Evolutionary conservation across 75 land plant species (phyloP).

Genomic region (Pinus albicaulis): DNA sequence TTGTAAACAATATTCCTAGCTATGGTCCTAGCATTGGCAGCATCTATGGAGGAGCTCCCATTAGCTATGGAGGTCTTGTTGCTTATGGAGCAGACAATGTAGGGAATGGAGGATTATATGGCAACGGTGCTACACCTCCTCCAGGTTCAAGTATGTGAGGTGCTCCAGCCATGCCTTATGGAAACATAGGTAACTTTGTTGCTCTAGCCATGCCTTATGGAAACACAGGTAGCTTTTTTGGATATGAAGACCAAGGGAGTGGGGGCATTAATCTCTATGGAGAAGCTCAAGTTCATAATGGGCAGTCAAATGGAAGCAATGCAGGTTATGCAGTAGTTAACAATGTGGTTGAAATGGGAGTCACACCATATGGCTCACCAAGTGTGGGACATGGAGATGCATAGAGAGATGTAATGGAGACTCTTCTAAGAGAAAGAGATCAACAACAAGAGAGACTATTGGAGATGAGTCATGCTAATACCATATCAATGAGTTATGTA

Average conservation of each 20-base stretch:
- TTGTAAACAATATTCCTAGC: slow-evolving; percentile 7
- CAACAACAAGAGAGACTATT: no score
- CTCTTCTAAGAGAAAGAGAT: no score
- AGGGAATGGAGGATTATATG: slow-evolving; percentile 32
- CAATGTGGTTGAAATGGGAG: slow-evolving; percentile 18
- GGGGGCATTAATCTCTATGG: slow-evolving; percentile 50
- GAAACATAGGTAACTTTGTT: slow-evolving; percentile 13
- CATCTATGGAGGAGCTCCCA: slow-evolving; percentile 14
- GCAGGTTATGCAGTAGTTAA: slow-evolving; percentile 30
- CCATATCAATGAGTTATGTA: no score
- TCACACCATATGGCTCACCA: slow-evolving; percentile 20
- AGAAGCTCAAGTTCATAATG: neutral
- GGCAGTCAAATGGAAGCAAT: slow-evolving; percentile 27
- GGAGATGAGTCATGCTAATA: no score
- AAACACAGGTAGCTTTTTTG: slow-evolving; percentile 40
- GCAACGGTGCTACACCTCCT: no score
- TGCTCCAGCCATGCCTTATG: slow-evolving; percentile 10
- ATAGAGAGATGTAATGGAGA: slow-evolving; percentile 13
- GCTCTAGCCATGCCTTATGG: slow-evolving; percentile 37
- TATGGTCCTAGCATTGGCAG: slow-evolving; percentile 21
- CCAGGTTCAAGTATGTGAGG: no score
- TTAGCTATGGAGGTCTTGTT: slow-evolving; percentile 17
- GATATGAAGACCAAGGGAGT: slow-evolving; percentile 52
- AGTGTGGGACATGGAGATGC: slow-evolving; percentile 63
- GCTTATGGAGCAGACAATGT: slow-evolving; percentile 25